These are phyloP conservation scores for Aspergillus homomorphus DNA, from an alignment of 495 filamentous ascomycete species.

Conservation along the genomic window DNA sequence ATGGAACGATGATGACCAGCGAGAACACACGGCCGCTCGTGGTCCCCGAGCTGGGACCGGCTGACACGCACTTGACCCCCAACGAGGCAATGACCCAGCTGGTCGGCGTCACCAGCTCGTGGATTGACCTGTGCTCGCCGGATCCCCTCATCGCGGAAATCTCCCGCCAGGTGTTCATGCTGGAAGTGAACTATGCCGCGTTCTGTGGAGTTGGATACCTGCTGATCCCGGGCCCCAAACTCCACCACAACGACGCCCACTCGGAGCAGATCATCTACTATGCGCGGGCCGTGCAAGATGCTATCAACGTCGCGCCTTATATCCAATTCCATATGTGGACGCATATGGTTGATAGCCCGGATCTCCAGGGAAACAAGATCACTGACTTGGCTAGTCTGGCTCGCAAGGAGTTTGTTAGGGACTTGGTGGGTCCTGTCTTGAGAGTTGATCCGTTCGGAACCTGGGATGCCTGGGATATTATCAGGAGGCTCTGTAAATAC, in stretches of 20 bases:
- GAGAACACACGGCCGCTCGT: slow-evolving; percentile 46
- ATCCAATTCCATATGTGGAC: slow-evolving; percentile 78
- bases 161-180: slow-evolving; percentile 81
- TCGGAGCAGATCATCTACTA: slow-evolving; percentile 62
- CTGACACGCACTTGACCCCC: slow-evolving; percentile 73
- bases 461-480: slow-evolving; percentile 93
- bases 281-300: slow-evolving; percentile 81
- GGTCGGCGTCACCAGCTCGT: slow-evolving; percentile 72
- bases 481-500: slow-evolving; percentile 85
- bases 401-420: slow-evolving; percentile 48
- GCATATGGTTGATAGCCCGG: slow-evolving; percentile 66
- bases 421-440: slow-evolving; percentile 22
- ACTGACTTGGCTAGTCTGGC: slow-evolving; percentile 59
- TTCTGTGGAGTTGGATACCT: slow-evolving; percentile 89
- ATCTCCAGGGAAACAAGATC: slow-evolving; percentile 51
- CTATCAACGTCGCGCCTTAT: slow-evolving; percentile 65
- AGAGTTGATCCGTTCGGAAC: slow-evolving; percentile 65
- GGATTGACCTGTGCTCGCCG: slow-evolving; percentile 85
- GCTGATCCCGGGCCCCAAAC: slow-evolving; percentile 70
- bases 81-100: slow-evolving; percentile 67
- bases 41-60: slow-evolving; percentile 66
- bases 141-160: slow-evolving; percentile 78
- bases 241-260: slow-evolving; percentile 45
- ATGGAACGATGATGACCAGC: slow-evolving; percentile 36
- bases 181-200: slow-evolving; percentile 89